phyloP scores from a whole-genome alignment of 192 early-diverging fungal genomes.

The Gaertneriomyces semiglobifer region DNA sequence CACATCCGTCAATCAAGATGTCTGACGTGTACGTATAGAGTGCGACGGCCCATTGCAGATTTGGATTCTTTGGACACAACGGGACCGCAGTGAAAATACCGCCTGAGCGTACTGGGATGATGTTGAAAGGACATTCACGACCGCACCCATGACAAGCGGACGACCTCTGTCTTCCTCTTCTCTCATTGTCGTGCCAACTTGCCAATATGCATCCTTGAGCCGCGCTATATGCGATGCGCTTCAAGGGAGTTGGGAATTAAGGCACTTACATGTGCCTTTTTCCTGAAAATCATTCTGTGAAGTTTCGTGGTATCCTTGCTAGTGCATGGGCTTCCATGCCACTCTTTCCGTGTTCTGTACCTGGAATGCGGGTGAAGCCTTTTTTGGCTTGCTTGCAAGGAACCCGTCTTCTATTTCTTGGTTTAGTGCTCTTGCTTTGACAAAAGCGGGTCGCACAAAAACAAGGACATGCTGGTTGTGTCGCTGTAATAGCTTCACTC shows the following conservation, averaged over 20 bases:
- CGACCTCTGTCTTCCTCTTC: conserved; percentile 1
- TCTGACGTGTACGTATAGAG: conserved; percentile 13
- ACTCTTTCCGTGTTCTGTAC: neutral
- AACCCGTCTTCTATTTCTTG: neutral
- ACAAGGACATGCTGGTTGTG: neutral
- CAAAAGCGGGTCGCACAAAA: neutral
- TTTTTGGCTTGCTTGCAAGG: neutral
- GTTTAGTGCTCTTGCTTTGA: neutral
- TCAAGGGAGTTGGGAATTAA: neutral
- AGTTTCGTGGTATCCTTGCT: neutral
- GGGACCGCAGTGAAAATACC: neutral
- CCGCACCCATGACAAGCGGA: neutral
- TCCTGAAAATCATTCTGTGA: conserved; percentile 13
- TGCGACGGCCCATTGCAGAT: neutral
- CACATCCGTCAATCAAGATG: conserved; percentile 8
- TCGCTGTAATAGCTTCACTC: conserved; percentile 3
- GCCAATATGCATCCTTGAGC: conserved; percentile 14
- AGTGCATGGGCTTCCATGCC: neutral
- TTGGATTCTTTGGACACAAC: neutral
- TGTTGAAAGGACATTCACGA: neutral
- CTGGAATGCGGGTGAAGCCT: neutral
- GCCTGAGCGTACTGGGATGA: neutral
- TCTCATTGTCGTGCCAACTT: conserved; percentile 12
- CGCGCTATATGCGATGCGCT: neutral
- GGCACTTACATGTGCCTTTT: neutral